Base-by-base conservation (phyloP, 805 yeast species). In the Myxozyma mucilagina region DNA sequence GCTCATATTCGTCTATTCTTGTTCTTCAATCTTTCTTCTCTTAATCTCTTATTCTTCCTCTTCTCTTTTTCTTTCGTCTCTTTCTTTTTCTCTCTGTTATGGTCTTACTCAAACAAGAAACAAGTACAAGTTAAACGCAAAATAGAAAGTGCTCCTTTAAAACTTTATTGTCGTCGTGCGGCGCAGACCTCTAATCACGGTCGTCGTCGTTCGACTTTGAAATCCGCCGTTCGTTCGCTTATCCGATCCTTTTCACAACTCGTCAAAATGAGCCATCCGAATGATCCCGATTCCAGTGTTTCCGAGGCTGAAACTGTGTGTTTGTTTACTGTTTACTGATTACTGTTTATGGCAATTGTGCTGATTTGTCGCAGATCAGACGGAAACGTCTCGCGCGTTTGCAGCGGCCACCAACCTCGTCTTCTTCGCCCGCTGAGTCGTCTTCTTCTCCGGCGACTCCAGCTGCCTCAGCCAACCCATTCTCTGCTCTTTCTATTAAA, bases 261-360 rank as follows among this genome's bases (percentile, higher is more conserved):
- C 89, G 39, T 87, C 74, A 65, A 86, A 87, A 72, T 88, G 92
- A 0, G 87, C 80, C 56, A 88, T 73, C 49, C 88, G 20, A 41
- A 41, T 20, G 45, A 41, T 24, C 29, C 29, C 29, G 29, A 24
- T 24, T 24, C 29, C 4, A 24, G 29, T 24, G 29, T 24, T 24
- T 24, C 29, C 75, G 60, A 56, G 31, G 47, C 57, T 20, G 54
- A 56, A 50, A 51, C 36, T 32, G 64, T 56, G 57, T 34, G 32
- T 32, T 20, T 9, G 14, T 18, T 41, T n/a, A 48, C 13, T 20
- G 41, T 31, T 9, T 14, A 36, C 13, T 36, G 20, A 5, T 29
- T 47, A n/a, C 36, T 8, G 18, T 36, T n/a, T n/a, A 11, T 32
- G 13, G 11, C 14, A 13, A 14, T 10, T n/a, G 13, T 32, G 4